A percentile compares a stretch with the other conserved stretches of the same genome.
Evolutionary conservation across 2,329 filamentous ascomycete species (phyloP).

Genomic region (Neofusicoccum parvum): DNA sequence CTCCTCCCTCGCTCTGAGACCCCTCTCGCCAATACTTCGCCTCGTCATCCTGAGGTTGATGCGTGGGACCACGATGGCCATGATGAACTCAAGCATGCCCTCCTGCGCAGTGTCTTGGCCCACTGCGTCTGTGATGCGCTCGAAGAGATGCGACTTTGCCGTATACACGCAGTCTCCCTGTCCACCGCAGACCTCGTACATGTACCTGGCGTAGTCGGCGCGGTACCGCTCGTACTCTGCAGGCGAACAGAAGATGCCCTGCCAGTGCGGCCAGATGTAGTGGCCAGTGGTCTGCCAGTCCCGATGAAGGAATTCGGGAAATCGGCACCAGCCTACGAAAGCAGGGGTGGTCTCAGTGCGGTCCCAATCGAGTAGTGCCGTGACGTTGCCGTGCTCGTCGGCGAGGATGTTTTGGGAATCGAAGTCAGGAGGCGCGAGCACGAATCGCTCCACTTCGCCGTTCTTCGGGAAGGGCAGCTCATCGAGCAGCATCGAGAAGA

Average conservation of each 20-base stretch:
- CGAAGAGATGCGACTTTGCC: conserved; percentile 4
- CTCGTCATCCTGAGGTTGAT: neutral
- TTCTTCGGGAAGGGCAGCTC: neutral
- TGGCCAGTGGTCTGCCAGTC: conserved; percentile 4
- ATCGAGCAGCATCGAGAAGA: conserved; percentile 15
- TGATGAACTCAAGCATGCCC: neutral
- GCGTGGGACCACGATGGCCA: neutral
- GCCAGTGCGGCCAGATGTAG: neutral
- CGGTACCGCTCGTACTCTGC: conserved; percentile 7
- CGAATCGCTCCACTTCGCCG: neutral
- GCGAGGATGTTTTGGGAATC: conserved; percentile 20
- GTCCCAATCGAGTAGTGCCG: conserved; percentile 22
- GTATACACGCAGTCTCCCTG: conserved; percentile 11
- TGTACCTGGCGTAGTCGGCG: conserved; percentile 16
- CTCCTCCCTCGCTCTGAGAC: neutral
- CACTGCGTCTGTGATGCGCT: neutral
- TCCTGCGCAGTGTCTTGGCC: neutral
- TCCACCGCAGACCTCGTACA: conserved; percentile 8
- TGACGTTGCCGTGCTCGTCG: conserved; percentile 20
- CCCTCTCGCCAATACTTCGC: neutral
- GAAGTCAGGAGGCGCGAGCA: conserved; percentile 17
- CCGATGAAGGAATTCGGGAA: neutral
- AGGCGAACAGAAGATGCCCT: neutral
- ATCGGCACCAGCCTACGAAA: conserved; percentile 15
- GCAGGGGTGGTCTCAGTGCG: conserved; percentile 3